Conservation (phyloP, 768 basidiomycete genomes). For the Erythrobasidium yunnanense region DNA sequence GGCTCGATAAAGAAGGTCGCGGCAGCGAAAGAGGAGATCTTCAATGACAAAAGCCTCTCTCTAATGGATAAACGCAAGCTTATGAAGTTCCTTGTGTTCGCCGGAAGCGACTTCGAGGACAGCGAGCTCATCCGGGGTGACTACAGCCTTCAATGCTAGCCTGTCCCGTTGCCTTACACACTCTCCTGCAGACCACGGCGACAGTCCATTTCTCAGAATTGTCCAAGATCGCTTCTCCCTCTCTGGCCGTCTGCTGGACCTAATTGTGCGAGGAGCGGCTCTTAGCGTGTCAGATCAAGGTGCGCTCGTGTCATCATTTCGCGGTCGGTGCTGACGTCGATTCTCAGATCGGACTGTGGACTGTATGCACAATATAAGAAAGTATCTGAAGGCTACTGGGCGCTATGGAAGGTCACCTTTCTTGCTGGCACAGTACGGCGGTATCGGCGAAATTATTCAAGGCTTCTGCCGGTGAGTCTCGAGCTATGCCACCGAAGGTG, state of each 20-base stretch:
- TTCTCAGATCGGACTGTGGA: too few relatives aligned
- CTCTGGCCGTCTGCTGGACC: constrained; percentile 49
- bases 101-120: constrained; percentile 61
- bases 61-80: constrained; percentile 76
- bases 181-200: constrained; percentile 26
- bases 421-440: constrained; percentile 84
- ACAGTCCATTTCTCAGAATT: constrained; percentile 51
- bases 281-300: not conserved
- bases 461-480: constrained; percentile 54
- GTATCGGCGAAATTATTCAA: constrained; percentile 79
- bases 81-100: constrained; percentile 83
- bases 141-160: not conserved
- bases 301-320: too few relatives aligned
- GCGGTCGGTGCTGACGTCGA: too few relatives aligned
- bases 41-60: constrained; percentile 66
- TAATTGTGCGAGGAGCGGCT: constrained; percentile 49
- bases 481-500: not conserved
- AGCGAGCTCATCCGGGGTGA: constrained; percentile 11
- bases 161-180: constrained; percentile 22
- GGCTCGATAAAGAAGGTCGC: constrained; percentile 56
- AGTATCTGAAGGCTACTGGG: constrained; percentile 66
- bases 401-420: constrained; percentile 77
- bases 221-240: constrained; percentile 58
- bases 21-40: constrained; percentile 80
- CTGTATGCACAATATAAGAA: constrained; percentile 58